Evolutionary conservation across 495 filamentous ascomycete genomes (phyloP).

Genomic region (Aspergillus baeticus): DNA sequence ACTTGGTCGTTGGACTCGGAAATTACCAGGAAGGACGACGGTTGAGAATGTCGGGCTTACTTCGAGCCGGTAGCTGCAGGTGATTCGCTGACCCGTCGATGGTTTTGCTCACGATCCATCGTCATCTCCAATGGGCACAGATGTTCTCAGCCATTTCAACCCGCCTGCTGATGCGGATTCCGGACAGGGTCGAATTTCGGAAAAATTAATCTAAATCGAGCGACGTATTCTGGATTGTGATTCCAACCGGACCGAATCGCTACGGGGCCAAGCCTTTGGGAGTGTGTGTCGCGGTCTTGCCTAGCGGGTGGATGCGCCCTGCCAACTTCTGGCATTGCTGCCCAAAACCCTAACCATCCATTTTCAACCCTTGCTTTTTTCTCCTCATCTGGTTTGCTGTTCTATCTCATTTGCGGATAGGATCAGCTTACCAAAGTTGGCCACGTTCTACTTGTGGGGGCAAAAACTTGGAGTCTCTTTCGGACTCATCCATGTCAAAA

Average conservation of each 20-base stretch:
- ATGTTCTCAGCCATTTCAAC: slow-evolving; percentile 6
- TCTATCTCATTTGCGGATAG: slow-evolving; percentile 20
- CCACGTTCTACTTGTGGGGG: slow-evolving; percentile 25
- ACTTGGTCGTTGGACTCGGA: neutral
- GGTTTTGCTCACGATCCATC: neutral
- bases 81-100: slow-evolving; percentile 1
- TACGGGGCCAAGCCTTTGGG: slow-evolving; percentile 16
- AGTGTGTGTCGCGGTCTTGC: slow-evolving; percentile 12
- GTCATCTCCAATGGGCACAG: slow-evolving; percentile 6
- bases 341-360: slow-evolving; percentile 28
- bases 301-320: slow-evolving; percentile 24
- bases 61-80: neutral
- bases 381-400: slow-evolving; percentile 15
- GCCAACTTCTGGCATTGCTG: slow-evolving; percentile 37
- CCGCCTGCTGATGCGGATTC: slow-evolving; percentile 13
- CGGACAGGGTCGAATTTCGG: slow-evolving; percentile 7
- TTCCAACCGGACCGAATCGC: slow-evolving; percentile 8
- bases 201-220: slow-evolving; percentile 4
- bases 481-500: slow-evolving; percentile 18
- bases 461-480: slow-evolving; percentile 16
- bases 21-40: neutral
- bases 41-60: neutral
- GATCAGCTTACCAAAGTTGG: slow-evolving; percentile 27
- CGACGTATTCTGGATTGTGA: slow-evolving; percentile 11
- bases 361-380: slow-evolving; percentile 17